These are phyloP conservation scores for Paramecium sonneborni DNA, from an alignment of 73 alveolate species.

Conservation along the genomic window DNA sequence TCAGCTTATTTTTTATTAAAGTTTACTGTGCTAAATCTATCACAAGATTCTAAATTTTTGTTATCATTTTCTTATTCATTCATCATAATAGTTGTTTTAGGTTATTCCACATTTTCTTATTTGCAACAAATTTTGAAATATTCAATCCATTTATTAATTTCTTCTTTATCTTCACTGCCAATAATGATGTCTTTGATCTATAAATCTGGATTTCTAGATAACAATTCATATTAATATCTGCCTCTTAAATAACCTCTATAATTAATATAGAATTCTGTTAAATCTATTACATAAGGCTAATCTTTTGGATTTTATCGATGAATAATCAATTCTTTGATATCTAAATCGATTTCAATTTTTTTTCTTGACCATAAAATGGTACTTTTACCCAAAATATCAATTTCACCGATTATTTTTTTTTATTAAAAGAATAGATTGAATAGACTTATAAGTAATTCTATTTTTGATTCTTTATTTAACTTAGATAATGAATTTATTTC, in stretches of 20 bases:
- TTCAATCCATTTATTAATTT: conserved; percentile 3
- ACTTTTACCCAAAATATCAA: conserved; percentile 47
- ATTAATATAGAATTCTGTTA: background rate
- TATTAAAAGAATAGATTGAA: background rate
- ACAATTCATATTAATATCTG: conserved; percentile 16
- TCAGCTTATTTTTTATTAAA: background rate
- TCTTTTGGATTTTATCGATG: conserved; percentile 12
- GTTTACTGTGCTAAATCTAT: background rate
- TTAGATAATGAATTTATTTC: background rate
- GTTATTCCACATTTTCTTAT: background rate
- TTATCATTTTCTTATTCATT: background rate
- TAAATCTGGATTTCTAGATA: background rate
- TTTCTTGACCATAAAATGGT: conserved; percentile 15
- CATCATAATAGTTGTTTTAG: background rate
- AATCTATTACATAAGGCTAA: background rate
- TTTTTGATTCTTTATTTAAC: conserved; percentile 21
- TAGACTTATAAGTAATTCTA: background rate
- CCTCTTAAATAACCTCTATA: background rate
- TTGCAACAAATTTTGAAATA: conserved; percentile 3
- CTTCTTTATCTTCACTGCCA: conserved; percentile 37
- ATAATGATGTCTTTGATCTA: background rate
- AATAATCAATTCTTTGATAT: background rate
- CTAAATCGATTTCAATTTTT: conserved; percentile 20
- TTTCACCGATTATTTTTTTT: background rate
- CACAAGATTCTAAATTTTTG: background rate